A percentile compares a stretch with the other conserved stretches of the same genome.
phyloP scores from a whole-genome alignment of 345 rosid species.

The Cardamine resedifolia region DNA sequence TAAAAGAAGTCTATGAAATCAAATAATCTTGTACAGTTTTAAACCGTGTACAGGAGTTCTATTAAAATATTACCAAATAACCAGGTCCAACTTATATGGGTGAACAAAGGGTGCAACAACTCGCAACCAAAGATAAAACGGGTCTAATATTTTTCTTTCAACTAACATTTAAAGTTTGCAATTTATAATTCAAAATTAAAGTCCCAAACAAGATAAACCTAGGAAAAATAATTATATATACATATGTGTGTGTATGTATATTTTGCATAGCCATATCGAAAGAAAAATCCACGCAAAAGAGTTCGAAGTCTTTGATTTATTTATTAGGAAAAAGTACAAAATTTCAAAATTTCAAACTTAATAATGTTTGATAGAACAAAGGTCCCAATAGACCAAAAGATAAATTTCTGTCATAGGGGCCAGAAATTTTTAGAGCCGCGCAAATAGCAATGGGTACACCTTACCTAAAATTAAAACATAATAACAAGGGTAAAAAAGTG shows the following conservation, averaged over 20 bases:
- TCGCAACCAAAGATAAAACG: background rate
- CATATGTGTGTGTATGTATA: background rate
- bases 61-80: background rate
- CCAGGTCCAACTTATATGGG: background rate
- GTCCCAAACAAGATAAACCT: background rate
- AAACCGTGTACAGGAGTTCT: background rate
- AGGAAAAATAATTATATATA: background rate
- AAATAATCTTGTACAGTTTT: background rate
- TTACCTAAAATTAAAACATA: too few relatives aligned
- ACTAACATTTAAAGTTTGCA: background rate
- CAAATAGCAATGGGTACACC: background rate
- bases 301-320: background rate
- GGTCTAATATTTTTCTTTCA: background rate
- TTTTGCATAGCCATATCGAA: background rate
- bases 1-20: background rate
- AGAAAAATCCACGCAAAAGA: background rate
- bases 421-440: background rate
- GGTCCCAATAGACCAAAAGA: background rate
- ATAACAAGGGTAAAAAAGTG: too few relatives aligned
- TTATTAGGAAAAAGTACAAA: background rate
- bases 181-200: background rate
- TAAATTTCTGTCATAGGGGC: background rate
- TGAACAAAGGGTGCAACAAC: background rate
- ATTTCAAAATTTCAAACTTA: background rate
- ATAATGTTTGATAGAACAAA: background rate